These are phyloP conservation scores for Anthostomella pinea DNA, from an alignment of 2,329 filamentous ascomycete genomes.

Conservation along the genomic window DNA sequence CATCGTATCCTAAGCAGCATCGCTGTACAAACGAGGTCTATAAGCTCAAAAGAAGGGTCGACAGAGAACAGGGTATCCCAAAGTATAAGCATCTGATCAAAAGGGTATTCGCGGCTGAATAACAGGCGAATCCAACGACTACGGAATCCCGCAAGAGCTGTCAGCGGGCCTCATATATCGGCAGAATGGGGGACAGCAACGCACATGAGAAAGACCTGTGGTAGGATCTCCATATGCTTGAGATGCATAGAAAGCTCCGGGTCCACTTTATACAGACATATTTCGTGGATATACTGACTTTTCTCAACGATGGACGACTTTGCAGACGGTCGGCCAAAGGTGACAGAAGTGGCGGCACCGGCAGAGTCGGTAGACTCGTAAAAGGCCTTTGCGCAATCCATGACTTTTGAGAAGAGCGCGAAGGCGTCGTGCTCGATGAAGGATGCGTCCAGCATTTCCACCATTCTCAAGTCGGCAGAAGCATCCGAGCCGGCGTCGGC, in stretches of 20 bases:
- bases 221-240: constrained; percentile 80
- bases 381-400: constrained; percentile 83
- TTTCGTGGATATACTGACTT: constrained; percentile 83
- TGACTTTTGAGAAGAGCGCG: constrained; percentile 77
- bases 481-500: constrained; percentile 32
- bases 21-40: constrained; percentile 88
- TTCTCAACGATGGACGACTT: constrained; percentile 76
- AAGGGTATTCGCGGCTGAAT: constrained; percentile 90
- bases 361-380: constrained; percentile 66
- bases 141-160: background rate
- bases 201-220: constrained; percentile 93
- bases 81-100: constrained; percentile 76
- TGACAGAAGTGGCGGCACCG: constrained; percentile 23
- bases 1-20: constrained; percentile 92
- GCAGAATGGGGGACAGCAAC: constrained; percentile 19
- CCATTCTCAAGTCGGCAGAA: constrained; percentile 51
- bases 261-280: constrained; percentile 74
- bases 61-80: constrained; percentile 93
- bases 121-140: constrained; percentile 92
- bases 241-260: constrained; percentile 81
- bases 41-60: constrained; percentile 73
- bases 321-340: constrained; percentile 35
- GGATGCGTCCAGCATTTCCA: constrained; percentile 64
- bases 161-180: constrained; percentile 5
- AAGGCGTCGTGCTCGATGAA: constrained; percentile 92